These are phyloP conservation scores for Aegilops speltoides DNA, from an alignment of 176 grass and related monocot species.

Conservation along the genomic window DNA sequence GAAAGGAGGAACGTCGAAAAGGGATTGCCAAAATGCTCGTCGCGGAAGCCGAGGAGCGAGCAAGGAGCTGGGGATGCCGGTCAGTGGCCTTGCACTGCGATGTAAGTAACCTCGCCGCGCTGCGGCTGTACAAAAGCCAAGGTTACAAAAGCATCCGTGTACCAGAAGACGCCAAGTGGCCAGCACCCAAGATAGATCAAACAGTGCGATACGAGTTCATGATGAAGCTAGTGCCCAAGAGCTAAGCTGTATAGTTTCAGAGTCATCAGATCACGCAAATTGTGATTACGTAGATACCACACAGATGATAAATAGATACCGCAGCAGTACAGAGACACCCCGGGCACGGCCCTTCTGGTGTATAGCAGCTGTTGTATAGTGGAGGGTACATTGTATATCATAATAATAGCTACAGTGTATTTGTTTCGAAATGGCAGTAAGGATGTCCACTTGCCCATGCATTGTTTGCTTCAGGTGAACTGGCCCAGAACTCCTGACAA, in stretches of 20 bases:
- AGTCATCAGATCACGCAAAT: background rate
- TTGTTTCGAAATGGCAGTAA: constrained; percentile 6
- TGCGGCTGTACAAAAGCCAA: constrained; percentile 63
- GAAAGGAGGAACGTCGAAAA: constrained; percentile 63
- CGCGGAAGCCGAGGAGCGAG: constrained; percentile 62
- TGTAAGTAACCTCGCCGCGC: constrained; percentile 63
- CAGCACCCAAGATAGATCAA: constrained; percentile 61
- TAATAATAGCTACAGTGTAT: constrained; percentile 13
- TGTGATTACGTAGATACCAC: constrained; percentile 16
- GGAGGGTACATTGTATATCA: constrained; percentile 32
- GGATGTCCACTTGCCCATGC: background rate
- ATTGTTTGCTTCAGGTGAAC: constrained; percentile 1
- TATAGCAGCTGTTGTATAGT: constrained; percentile 31
- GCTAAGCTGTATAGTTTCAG: constrained; percentile 2
- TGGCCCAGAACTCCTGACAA: constrained; percentile 9
- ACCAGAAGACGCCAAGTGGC: constrained; percentile 70
- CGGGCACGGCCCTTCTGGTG: background rate
- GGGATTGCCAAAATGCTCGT: constrained; percentile 87
- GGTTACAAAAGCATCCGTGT: constrained; percentile 72
- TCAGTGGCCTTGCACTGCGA: constrained; percentile 87
- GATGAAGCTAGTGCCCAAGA: constrained; percentile 65
- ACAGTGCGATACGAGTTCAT: constrained; percentile 72
- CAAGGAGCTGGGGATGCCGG: constrained; percentile 72
- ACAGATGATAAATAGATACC: background rate
- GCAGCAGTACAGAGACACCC: background rate